Evolutionary conservation across 2,329 filamentous ascomycete genomes (phyloP), one percentile per base, ranked within the genome.

Genomic region (Stachybotrys echinatus): DNA sequence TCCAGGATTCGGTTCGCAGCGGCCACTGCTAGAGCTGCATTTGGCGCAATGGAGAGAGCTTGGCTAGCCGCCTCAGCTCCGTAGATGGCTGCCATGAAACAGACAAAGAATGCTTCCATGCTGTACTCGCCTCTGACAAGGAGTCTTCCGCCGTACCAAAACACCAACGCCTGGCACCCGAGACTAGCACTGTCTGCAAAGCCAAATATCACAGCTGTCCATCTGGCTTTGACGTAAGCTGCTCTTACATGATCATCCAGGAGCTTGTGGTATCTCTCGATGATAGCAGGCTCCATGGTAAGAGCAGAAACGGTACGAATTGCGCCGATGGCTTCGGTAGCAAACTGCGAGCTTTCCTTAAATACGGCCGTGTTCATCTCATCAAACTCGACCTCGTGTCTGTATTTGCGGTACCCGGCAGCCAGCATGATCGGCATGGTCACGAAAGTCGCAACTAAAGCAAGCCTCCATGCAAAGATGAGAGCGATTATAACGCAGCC

Each of bases 291-390:
- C 57, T 87, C 83, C 69, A 86, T 77, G 0, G 78, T 81, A 4
- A 87, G 65, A 0, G 79, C 73, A 0, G 79, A 71, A 1, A 86
- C 82, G 0, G 83, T 86, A n/a, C 83, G 71, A 51, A 85, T 81
- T 0, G 81, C 81, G 2, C 77, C 74, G 4, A 86, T 79, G 2
- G 81, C 77, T 56, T 87, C 83, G 0, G 79, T 74, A 1, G 81
- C 82, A 51, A 85, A 85, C 51, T 84, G 75, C 0, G 81, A 82
- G 54, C 80, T 84, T 38, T 80, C 74, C 8, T 73, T 71, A 57
- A 84, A 85, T 0, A 84, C 76, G 2, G 69, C 70, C 2, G 77
- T 71, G 42, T 81, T 84, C 66, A 81, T 74, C 42, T 73, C 65
- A 42, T 84, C 79, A 37, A 85, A 82, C 46, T 79, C 71, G 12